phyloP scores from a whole-genome alignment of 805 yeast species.

The Pichia membranifaciens region DNA sequence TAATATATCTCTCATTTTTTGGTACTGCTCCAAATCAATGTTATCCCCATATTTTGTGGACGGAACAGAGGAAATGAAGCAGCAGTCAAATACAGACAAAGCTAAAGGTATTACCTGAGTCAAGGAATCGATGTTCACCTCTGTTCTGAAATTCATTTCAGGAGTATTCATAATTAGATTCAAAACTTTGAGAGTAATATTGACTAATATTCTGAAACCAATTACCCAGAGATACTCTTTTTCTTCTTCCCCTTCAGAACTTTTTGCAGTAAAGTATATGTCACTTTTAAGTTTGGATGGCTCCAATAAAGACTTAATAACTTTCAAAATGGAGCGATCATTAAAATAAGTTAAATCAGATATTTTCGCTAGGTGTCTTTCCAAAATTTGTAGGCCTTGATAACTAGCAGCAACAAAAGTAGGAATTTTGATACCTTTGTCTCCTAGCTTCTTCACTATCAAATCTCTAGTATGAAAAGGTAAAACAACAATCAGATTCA shows the following conservation, averaged over 20 bases:
- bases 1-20: constrained; percentile 29
- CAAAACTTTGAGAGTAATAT: constrained; percentile 31
- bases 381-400: constrained; percentile 38
- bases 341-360: constrained; percentile 34
- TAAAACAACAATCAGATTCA: constrained; percentile 46
- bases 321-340: constrained; percentile 41
- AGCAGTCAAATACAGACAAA: constrained; percentile 35
- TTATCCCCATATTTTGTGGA: constrained; percentile 2
- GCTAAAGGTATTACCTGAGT: constrained; percentile 36
- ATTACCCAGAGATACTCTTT: constrained; percentile 48
- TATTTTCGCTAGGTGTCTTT: constrained; percentile 29
- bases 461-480: constrained; percentile 59
- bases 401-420: constrained; percentile 58
- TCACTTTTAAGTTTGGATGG: constrained; percentile 40
- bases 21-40: constrained; percentile 29
- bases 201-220: constrained; percentile 38
- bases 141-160: not conserved
- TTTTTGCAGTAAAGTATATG: constrained; percentile 18
- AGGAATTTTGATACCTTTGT: constrained; percentile 43
- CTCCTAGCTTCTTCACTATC: constrained; percentile 47
- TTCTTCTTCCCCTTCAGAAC: not conserved
- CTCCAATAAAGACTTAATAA: constrained; percentile 47
- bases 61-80: constrained; percentile 31
- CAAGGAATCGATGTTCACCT: constrained; percentile 16
- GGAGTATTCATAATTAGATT: constrained; percentile 14